Base-by-base conservation (phyloP, 164 flowering plant genomes). In the Annona squamosa region DNA sequence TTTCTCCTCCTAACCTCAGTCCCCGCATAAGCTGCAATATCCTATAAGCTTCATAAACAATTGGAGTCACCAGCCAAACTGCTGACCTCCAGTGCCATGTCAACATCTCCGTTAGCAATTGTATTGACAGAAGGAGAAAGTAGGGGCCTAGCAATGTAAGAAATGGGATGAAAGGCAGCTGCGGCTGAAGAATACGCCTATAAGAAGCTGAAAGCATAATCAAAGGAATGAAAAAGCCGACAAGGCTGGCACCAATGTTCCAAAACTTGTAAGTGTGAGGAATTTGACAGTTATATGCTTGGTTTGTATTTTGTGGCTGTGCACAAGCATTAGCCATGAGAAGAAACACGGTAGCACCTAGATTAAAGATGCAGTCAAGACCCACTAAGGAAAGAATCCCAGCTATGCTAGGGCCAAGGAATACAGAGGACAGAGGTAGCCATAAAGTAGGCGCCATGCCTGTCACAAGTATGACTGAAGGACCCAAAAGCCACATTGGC, bases 51-150 rank as follows among this genome's bases (percentile, higher is more conserved):
- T 92, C 98, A 43, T 94, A 94, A 12, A 94, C 89, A 45, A 94
- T 83, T 1, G 98, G 98, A 18, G 93, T 89, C 76, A 94, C 88
- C 69, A 92, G 82, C 98, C 98, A 94, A 5, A 92, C 93, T 0
- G 98, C 90, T 3, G 98, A 94, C 77, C 83, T 75, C 98, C 98
- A 94, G 72, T 89, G 91, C 98, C 97, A 92, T 44, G 91, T 92
- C 77, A 94, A 84, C 82, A 85, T 79, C 81, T 94, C 98, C 3
- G 98, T 94, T 47, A 94, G 75, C 72, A 85, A 76, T 80, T 94
- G 98, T 52, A 94, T 88, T 1, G 86, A 81, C 41, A 94, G 71
- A 75, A 94, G 98, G 46, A 94, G 83, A 63, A 94, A 83, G 76
- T 94, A 92, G 4, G 98, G 98, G 10, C 89, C 94, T 59, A 92